Conservation (phyloP, 2,329 filamentous ascomycete species). For the Xylaria sp. region DNA sequence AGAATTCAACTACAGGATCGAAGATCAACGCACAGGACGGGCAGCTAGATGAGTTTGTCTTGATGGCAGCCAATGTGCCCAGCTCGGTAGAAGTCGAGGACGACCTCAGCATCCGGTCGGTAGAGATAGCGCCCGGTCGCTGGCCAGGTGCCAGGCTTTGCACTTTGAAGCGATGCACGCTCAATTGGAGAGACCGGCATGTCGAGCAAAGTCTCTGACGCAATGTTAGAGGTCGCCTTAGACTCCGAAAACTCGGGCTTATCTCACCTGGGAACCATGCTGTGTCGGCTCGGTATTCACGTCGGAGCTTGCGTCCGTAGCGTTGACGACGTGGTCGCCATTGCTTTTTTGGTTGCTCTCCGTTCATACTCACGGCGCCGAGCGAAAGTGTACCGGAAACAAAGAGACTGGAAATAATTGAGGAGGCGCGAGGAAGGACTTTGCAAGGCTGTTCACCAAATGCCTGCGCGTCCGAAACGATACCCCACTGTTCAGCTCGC, state of each 20-base stretch:
- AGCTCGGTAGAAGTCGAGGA: background rate
- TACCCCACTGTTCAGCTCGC: background rate
- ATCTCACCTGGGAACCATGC: background rate
- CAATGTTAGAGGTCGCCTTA: background rate
- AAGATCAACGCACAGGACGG: background rate
- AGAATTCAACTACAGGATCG: background rate
- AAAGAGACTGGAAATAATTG: background rate
- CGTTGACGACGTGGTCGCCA: background rate
- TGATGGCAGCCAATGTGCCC: background rate
- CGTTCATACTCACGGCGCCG: background rate
- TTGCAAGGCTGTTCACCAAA: background rate
- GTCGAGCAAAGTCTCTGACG: background rate
- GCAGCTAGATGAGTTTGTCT: background rate
- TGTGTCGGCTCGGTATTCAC: background rate
- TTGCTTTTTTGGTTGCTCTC: background rate
- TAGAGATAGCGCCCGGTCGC: background rate
- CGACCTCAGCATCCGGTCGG: background rate
- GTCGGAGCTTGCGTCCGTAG: background rate
- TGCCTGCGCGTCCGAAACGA: background rate
- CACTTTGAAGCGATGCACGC: slow-evolving; percentile 6
- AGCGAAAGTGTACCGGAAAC: background rate
- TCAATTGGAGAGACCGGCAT: slow-evolving; percentile 6
- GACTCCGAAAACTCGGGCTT: background rate
- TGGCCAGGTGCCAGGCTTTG: background rate
- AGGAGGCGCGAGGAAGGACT: background rate